Percentiles rank a stretch among this genome's conserved stretches.
phyloP scores from a whole-genome alignment of 768 basidiomycete species.

The Mycena albidolilacea region DNA sequence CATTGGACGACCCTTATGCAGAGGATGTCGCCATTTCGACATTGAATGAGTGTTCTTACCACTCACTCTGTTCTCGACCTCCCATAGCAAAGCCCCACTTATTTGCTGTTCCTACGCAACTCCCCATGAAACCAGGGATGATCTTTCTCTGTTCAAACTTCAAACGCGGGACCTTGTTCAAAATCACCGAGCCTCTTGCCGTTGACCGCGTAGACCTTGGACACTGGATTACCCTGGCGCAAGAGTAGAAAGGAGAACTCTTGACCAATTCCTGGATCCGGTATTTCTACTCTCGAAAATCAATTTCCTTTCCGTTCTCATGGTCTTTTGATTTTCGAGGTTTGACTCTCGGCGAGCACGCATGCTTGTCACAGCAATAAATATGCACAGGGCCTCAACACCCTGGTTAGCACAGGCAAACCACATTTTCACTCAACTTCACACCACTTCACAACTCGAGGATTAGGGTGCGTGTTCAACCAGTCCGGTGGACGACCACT shows the following conservation, averaged over 20 bases:
- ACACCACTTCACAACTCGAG: neutral
- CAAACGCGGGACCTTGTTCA: no score
- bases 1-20: neutral
- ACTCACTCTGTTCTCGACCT: no score
- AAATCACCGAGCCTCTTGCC: neutral
- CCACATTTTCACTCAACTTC: neutral
- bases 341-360: neutral
- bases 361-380: neutral
- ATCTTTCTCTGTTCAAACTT: no score
- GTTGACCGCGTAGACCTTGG: neutral
- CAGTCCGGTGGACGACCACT: neutral
- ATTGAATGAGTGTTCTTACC: no score
- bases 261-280: neutral
- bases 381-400: no score
- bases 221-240: no score
- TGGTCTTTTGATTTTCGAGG: neutral
- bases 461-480: neutral
- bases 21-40: no score
- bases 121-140: no score
- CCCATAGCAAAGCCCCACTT: no score
- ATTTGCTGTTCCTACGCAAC: no score
- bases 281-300: neutral
- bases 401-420: slow-evolving; percentile 16
- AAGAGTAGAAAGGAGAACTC: neutral
- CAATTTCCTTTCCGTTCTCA: neutral